Evolutionary conservation across 768 basidiomycete genomes (phyloP).

Genomic region (Auriscalpium orientale): DNA sequence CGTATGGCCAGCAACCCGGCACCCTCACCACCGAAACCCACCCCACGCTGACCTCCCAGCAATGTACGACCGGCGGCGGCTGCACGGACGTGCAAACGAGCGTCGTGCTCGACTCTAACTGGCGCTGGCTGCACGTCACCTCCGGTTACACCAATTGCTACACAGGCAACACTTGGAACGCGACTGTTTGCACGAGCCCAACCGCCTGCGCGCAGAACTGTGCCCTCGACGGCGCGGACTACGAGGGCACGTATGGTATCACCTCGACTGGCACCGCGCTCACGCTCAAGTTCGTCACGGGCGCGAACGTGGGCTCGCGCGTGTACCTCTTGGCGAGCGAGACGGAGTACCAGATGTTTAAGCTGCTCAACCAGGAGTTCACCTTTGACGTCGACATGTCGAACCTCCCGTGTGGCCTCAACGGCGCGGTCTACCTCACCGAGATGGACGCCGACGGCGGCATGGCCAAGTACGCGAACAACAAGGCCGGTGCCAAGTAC

Average conservation of each 20-base stretch:
- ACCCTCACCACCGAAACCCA: constrained; percentile 40
- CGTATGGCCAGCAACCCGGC: constrained; percentile 45
- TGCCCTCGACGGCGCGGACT: constrained; percentile 29
- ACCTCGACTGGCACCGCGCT: constrained; percentile 19
- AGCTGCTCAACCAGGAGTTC: constrained; percentile 49
- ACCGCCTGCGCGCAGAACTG: constrained; percentile 36
- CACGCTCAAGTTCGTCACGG: constrained; percentile 26
- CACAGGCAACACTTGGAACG: constrained; percentile 50
- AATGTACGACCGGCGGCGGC: constrained; percentile 37
- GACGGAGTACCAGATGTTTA: constrained; percentile 39
- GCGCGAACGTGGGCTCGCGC: constrained; percentile 28
- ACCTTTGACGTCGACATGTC: constrained; percentile 55
- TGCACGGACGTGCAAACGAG: constrained; percentile 27
- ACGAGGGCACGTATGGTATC: constrained; percentile 26
- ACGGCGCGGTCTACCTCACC: constrained; percentile 54
- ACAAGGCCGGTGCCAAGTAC: constrained; percentile 54
- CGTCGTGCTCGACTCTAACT: constrained; percentile 48
- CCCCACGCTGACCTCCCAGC: constrained; percentile 38
- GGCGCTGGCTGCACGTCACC: constrained; percentile 33
- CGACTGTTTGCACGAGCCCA: constrained; percentile 41
- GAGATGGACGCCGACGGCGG: constrained; percentile 57
- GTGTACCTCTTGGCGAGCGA: constrained; percentile 45
- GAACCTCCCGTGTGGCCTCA: constrained; percentile 50
- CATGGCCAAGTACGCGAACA: constrained; percentile 37
- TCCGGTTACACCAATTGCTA: constrained; percentile 36